phyloP scores from a whole-genome alignment of 805 yeast genomes.

The Kazachstania africana region DNA sequence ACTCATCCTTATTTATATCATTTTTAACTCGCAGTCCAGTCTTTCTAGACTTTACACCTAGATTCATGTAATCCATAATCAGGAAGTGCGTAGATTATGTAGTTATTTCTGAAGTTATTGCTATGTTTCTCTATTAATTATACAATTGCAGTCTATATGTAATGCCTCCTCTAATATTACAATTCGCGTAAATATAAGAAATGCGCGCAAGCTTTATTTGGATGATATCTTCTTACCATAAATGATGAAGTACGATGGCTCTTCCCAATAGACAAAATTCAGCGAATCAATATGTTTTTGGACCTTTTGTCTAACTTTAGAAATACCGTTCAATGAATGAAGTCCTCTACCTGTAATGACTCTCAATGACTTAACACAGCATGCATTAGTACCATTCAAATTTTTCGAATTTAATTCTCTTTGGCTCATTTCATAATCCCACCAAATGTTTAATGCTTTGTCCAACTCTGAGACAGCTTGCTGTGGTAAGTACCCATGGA shows the following conservation, averaged over 20 bases:
- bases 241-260: slow-evolving; percentile 32
- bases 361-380: slow-evolving; percentile 32
- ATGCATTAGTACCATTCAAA: slow-evolving; percentile 27
- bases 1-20: slow-evolving; percentile 10
- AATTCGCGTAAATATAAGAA: too few relatives aligned
- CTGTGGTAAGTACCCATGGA: slow-evolving; percentile 41
- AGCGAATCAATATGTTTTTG: slow-evolving; percentile 27
- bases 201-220: too few relatives aligned
- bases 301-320: slow-evolving; percentile 37
- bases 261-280: slow-evolving; percentile 37
- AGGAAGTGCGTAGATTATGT: too few relatives aligned
- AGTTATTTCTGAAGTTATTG: background rate
- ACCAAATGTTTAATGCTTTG: slow-evolving; percentile 41
- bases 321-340: slow-evolving; percentile 48
- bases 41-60: slow-evolving; percentile 52
- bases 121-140: background rate
- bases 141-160: too few relatives aligned
- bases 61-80: slow-evolving; percentile 34
- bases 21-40: slow-evolving; percentile 34
- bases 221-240: slow-evolving; percentile 31
- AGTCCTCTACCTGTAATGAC: slow-evolving; percentile 62
- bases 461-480: slow-evolving; percentile 34
- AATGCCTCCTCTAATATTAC: too few relatives aligned
- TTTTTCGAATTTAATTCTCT: slow-evolving; percentile 33
- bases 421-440: slow-evolving; percentile 40